Conservation (phyloP, 2,329 filamentous ascomycete species). For the Fusarium azukiicola region DNA sequence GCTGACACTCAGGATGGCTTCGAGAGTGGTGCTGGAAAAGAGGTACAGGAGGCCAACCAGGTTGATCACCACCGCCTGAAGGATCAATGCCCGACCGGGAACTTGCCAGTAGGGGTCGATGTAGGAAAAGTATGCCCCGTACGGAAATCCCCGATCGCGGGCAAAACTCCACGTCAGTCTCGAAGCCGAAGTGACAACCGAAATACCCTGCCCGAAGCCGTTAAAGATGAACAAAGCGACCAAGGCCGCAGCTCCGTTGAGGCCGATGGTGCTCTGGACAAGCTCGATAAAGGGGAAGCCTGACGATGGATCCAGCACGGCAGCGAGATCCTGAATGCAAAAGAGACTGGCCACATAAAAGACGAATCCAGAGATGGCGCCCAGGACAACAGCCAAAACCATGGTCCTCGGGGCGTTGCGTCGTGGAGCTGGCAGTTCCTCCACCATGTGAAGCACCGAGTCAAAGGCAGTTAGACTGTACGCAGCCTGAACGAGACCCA, state of each 20-base stretch:
- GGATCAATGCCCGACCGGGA: slow-evolving; percentile 73
- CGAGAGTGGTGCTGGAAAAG: slow-evolving; percentile 74
- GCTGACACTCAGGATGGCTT: slow-evolving; percentile 75
- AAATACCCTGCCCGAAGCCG: slow-evolving; percentile 74
- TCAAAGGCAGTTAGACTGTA: slow-evolving; percentile 75
- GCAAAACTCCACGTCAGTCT: slow-evolving; percentile 76
- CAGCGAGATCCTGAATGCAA: slow-evolving; percentile 69
- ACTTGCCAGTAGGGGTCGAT: slow-evolving; percentile 72
- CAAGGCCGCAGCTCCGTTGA: slow-evolving; percentile 65
- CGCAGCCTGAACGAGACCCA: slow-evolving; percentile 76
- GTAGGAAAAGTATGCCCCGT: slow-evolving; percentile 67
- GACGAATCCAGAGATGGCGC: slow-evolving; percentile 70
- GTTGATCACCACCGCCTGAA: slow-evolving; percentile 66
- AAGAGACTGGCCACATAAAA: slow-evolving; percentile 74
- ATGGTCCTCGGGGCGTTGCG: slow-evolving; percentile 73
- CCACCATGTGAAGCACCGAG: slow-evolving; percentile 78
- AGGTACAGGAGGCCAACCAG: slow-evolving; percentile 75
- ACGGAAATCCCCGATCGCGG: slow-evolving; percentile 71
- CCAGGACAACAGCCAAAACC: slow-evolving; percentile 71
- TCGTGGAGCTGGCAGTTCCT: slow-evolving; percentile 75
- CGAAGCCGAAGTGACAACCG: slow-evolving; percentile 72
- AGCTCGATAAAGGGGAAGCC: slow-evolving; percentile 73
- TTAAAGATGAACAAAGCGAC: slow-evolving; percentile 77
- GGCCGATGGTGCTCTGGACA: slow-evolving; percentile 59
- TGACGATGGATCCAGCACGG: slow-evolving; percentile 62